These are phyloP conservation scores for Podochytrium sp. DNA, from an alignment of 192 early-diverging fungal species.

Conservation along the genomic window DNA sequence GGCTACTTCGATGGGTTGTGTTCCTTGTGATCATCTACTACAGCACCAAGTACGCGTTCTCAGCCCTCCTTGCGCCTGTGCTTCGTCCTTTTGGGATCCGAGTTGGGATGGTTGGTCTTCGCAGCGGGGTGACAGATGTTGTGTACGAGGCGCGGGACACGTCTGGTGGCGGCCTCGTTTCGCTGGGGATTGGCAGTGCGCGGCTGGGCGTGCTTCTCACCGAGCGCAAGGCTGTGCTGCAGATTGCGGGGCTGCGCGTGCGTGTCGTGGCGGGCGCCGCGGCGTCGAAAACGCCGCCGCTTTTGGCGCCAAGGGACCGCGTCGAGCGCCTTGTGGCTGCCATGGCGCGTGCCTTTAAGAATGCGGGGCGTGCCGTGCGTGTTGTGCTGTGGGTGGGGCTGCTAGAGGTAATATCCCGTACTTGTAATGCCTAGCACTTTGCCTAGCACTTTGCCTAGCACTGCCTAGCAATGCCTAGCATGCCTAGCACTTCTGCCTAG, in stretches of 20 bases:
- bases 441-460: background rate
- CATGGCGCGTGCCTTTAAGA: background rate
- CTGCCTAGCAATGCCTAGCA: too few species aligned
- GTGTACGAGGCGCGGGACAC: background rate
- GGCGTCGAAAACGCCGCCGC: background rate
- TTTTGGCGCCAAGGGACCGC: background rate
- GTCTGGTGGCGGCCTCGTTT: background rate
- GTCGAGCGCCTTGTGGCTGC: background rate
- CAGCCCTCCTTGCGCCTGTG: background rate
- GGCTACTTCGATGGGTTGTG: background rate
- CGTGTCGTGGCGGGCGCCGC: background rate
- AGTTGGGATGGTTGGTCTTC: background rate
- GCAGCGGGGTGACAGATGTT: constrained; percentile 2
- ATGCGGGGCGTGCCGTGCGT: constrained; percentile 11
- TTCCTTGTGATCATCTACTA: constrained; percentile 11
- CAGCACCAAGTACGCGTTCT: constrained; percentile 1
- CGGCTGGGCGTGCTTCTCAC: background rate
- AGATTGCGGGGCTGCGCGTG: background rate
- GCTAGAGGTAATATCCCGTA: background rate
- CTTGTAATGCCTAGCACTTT: background rate
- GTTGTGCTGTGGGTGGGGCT: constrained; percentile 5
- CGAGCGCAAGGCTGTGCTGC: constrained; percentile 2
- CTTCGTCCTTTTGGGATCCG: constrained; percentile 19
- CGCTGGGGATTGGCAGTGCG: background rate
- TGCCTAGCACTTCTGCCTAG: too few species aligned